Conservation (phyloP, 257 asterid genomes). For the Fraxinus pennsylvanica region DNA sequence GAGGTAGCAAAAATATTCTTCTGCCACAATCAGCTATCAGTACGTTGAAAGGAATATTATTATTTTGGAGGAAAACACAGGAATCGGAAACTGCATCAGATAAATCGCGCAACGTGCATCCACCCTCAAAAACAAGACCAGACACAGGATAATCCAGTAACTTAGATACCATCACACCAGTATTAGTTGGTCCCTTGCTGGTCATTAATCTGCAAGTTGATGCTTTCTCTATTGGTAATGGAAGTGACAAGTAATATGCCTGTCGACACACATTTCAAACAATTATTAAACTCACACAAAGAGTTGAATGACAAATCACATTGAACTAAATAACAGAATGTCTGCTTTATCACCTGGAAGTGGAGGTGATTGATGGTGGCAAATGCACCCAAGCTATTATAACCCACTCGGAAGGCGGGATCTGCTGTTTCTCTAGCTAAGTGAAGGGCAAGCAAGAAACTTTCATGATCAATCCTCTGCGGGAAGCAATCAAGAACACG, state of each 20-base stretch:
- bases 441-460: slow-evolving; percentile 57
- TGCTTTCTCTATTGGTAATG: slow-evolving; percentile 72
- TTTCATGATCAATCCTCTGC: slow-evolving; percentile 53
- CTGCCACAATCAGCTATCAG: slow-evolving; percentile 62
- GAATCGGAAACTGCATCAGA: slow-evolving; percentile 57
- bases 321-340: neutral
- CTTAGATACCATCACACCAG: slow-evolving; percentile 53
- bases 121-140: slow-evolving; percentile 69
- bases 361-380: slow-evolving; percentile 86
- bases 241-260: slow-evolving; percentile 70
- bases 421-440: slow-evolving; percentile 59
- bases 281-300: neutral
- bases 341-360: slow-evolving; percentile 57
- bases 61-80: slow-evolving; percentile 59
- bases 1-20: slow-evolving; percentile 65
- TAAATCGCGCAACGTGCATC: slow-evolving; percentile 38
- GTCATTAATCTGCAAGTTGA: slow-evolving; percentile 46
- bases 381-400: slow-evolving; percentile 81
- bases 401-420: slow-evolving; percentile 69
- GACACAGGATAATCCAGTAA: slow-evolving; percentile 60
- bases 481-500: slow-evolving; percentile 64
- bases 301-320: slow-evolving; percentile 1
- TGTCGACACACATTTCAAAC: slow-evolving; percentile 24
- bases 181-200: slow-evolving; percentile 40
- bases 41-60: slow-evolving; percentile 62